Base-by-base conservation (phyloP, 2,329 filamentous ascomycete genomes). In the Teratosphaeria zuluensis region DNA sequence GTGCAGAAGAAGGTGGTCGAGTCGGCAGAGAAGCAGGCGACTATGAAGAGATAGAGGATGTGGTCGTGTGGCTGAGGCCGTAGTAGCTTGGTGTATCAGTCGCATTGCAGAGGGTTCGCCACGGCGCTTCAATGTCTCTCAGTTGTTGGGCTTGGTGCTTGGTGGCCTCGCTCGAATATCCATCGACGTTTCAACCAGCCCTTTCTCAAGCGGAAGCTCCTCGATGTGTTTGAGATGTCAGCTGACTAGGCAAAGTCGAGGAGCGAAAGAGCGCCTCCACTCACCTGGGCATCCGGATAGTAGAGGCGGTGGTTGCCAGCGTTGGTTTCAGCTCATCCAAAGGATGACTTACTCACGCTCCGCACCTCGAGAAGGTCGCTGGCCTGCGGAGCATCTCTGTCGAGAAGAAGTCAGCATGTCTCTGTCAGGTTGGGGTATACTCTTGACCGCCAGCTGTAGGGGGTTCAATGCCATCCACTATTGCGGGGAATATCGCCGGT, bases 21-120 rank as follows among this genome's bases (percentile, higher is more conserved):
- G 62, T 89, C 94, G 78, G 94, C 91, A 1, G 92, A 96, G 83
- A 99, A 99, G 83, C 92, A 87, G 77, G 87, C 86, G 78, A 87
- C 83, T 35, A 68, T 87, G 72, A 88, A 88, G 77, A 80, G 83
- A 67, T 82, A 67, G 42, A n/a, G 21, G 42, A 21, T 21, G n/a
- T 46, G 38, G 12, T 46, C 38, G 38, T 46, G 5, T 16, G 38
- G 38, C 16, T 16, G 16, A 46, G 38, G 11, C n/a, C 4, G 11
- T 46, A 2, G 38, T 19, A n/a, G 38, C 38, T 16, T 16, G 38
- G 38, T 46, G 12, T 19, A 19, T 46, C 38, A 19, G 5, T 46
- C 38, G 16, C 38, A 19, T 46, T n/a, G 38, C 38, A 46, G 38
- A 16, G 1, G 38, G 2, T 6, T 19, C 2, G 16, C 16, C 38